These are phyloP conservation scores for Alternaria angustiovoidea DNA, from an alignment of 2,329 filamentous ascomycete species.

Conservation along the genomic window DNA sequence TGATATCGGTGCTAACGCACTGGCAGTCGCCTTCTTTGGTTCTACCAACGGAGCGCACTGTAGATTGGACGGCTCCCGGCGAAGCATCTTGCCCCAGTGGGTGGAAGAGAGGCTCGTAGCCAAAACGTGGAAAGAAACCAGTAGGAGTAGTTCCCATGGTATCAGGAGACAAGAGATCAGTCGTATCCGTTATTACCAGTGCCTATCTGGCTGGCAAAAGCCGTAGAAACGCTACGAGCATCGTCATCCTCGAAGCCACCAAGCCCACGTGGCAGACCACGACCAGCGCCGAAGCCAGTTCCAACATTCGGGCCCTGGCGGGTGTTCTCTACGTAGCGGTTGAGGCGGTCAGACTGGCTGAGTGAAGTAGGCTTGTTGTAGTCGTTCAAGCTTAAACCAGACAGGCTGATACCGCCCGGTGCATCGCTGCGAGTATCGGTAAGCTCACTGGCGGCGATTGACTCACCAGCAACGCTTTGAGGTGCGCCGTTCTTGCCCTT, in stretches of 20 bases:
- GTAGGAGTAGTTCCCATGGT: slow-evolving; percentile 7
- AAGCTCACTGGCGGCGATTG: slow-evolving; percentile 87
- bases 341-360: slow-evolving; percentile 88
- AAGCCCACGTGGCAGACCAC: slow-evolving; percentile 51
- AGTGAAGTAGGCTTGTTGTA: slow-evolving; percentile 75
- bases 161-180: slow-evolving; percentile 52
- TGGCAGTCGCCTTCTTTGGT: slow-evolving; percentile 13
- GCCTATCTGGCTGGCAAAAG: slow-evolving; percentile 94
- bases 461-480: slow-evolving; percentile 87
- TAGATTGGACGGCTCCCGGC: not conserved
- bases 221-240: slow-evolving; percentile 93
- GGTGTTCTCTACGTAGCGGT: slow-evolving; percentile 90
- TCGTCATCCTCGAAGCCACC: slow-evolving; percentile 78
- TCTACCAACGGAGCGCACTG: slow-evolving; percentile 6
- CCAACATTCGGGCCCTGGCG: slow-evolving; percentile 64
- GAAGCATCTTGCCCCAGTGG: slow-evolving; percentile 10
- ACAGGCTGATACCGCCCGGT: slow-evolving; percentile 86
- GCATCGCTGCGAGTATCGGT: slow-evolving; percentile 82
- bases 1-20: slow-evolving; percentile 19
- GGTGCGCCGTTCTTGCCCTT: slow-evolving; percentile 71
- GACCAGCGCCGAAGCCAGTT: slow-evolving; percentile 52
- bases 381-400: slow-evolving; percentile 79
- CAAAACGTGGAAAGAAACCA: slow-evolving; percentile 15
- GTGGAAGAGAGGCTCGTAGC: slow-evolving; percentile 18
- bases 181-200: slow-evolving; percentile 69